Evolutionary conservation across 192 early-diverging fungal genomes (phyloP).

Genomic region (Backusella mclennaniae): DNA sequence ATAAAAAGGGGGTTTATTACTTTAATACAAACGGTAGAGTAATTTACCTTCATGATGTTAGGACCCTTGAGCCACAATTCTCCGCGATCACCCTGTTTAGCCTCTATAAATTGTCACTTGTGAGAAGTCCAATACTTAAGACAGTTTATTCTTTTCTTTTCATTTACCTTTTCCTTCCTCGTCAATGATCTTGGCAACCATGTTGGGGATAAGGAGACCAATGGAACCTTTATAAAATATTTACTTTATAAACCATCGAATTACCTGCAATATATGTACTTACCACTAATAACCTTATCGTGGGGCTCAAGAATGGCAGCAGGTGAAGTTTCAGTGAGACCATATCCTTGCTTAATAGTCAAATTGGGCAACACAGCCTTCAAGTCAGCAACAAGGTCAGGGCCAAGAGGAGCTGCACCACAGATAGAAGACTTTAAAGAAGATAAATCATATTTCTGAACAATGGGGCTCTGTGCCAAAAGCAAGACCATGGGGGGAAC

Average conservation of each 20-base stretch:
- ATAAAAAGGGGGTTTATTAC: not conserved
- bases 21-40: not conserved
- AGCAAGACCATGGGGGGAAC: slow-evolving; percentile 73
- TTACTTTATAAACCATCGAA: not conserved
- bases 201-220: slow-evolving; percentile 70
- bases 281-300: slow-evolving; percentile 33
- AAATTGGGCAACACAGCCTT: slow-evolving; percentile 14
- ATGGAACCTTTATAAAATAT: slow-evolving; percentile 47
- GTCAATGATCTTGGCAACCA: slow-evolving; percentile 73
- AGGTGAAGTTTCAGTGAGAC: slow-evolving; percentile 71
- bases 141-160: not conserved
- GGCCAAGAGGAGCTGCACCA: slow-evolving; percentile 66
- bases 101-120: slow-evolving; percentile 28
- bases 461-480: slow-evolving; percentile 62
- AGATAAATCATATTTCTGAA: slow-evolving; percentile 63
- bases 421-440: slow-evolving; percentile 46
- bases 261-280: not conserved
- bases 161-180: slow-evolving; percentile 55
- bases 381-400: slow-evolving; percentile 45
- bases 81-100: slow-evolving; percentile 55
- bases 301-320: slow-evolving; percentile 36
- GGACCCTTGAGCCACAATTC: slow-evolving; percentile 77
- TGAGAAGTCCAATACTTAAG: not conserved
- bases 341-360: slow-evolving; percentile 63
- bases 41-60: slow-evolving; percentile 71